Base-by-base conservation (phyloP, 768 basidiomycete species). In the Boletus sensibilis region DNA sequence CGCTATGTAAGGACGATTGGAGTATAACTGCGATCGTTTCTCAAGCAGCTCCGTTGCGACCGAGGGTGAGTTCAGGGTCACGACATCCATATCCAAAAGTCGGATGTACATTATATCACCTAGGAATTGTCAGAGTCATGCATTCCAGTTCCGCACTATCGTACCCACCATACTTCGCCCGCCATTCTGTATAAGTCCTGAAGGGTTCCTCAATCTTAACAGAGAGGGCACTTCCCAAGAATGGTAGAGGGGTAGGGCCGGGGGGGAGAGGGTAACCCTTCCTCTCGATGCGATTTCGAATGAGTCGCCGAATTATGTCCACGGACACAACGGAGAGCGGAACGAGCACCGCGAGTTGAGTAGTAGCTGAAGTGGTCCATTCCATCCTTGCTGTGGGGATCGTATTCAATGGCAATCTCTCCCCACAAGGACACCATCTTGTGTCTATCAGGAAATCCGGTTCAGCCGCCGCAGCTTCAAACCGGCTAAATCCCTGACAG, bases 71-170 rank as follows among this genome's bases (percentile, higher is more conserved):
- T 80, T 84, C 35, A 84, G 62, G 50, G 84, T 64, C 27, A 84
- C 67, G 18, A 77, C 72, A 16, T 69, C 71, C 40, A 73, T 72
- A 52, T 78, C 81, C 61, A 80, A 76, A n/a, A 80, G 68, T 27
- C 74, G 74, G 56, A 79, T 76, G 14, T 79, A 79, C 40, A 85
- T 74, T 14, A 85, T 63, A 8, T 78, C 69, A 11, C 80, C 77
- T 79, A 27, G 1, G 11, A 41, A 16, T 31, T 14, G 8, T 61
- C 20, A 59, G 44, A 33, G 23, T 45, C 12, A 20, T 23, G 35
- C 8, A 16, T 21, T 34, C 44, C 23, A n/a, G 33, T 5, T 10
- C 29, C 7, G 3, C 21, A 18, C 2, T 2, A 39, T 3, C 0
- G 6, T 18, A 48, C 62, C 48, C 25, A 69, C 67, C 66, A 41